Evolutionary conservation across 257 asterid genomes (phyloP).

Genomic region (Ajuga chamaepitys): DNA sequence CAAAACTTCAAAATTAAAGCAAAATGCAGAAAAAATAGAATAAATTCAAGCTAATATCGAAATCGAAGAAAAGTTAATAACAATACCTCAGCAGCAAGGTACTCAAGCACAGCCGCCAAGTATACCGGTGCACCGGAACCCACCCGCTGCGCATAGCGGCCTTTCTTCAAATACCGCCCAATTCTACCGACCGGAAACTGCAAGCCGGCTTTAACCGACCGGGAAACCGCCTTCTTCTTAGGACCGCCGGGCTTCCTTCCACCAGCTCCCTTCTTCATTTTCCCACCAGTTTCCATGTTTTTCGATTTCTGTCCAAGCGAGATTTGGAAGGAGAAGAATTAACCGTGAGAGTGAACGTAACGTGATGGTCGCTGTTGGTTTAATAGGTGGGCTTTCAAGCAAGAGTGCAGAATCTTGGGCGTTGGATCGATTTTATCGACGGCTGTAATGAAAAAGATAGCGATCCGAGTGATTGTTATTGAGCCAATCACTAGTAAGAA

Average conservation of each 20-base stretch:
- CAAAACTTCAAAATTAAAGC: background rate
- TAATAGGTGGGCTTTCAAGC: too few relatives aligned
- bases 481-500: too few relatives aligned
- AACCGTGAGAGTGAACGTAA: background rate
- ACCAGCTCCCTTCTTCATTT: constrained; percentile 45
- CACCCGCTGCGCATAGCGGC: constrained; percentile 38
- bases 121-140: constrained; percentile 46
- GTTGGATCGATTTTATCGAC: too few relatives aligned
- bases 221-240: constrained; percentile 43
- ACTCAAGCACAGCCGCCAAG: constrained; percentile 46
- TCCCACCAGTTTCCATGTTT: constrained; percentile 24
- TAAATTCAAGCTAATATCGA: too few relatives aligned
- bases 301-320: too few relatives aligned
- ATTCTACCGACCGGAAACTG: constrained; percentile 56
- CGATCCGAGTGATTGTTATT: too few relatives aligned
- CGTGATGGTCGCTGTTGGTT: background rate
- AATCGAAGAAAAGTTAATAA: background rate
- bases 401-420: too few relatives aligned
- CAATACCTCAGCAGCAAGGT: constrained; percentile 45
- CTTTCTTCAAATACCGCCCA: constrained; percentile 51
- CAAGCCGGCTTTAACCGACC: constrained; percentile 44
- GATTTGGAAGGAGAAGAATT: background rate
- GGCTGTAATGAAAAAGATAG: too few relatives aligned
- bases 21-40: background rate
- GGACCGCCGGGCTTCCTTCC: constrained; percentile 52